Evolutionary conservation across 306 rosid genomes (phyloP), one percentile per base, ranked within the genome.

Genomic region (Carpinus fangiana): DNA sequence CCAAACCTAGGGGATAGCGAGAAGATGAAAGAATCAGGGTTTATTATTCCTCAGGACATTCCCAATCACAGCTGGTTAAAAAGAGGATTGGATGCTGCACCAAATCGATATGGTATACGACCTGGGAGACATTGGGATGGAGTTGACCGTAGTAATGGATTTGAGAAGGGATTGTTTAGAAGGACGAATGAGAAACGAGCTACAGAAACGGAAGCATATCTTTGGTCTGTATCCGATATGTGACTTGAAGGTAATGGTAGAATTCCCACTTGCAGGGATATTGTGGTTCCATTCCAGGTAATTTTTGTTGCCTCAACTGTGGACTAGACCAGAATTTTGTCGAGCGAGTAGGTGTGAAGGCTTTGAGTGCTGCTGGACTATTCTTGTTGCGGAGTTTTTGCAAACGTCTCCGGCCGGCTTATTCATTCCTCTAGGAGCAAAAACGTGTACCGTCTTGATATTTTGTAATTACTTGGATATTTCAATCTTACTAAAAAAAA

Each of bases 111-210:
- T 70, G 94, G 93, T 74, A 93, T 95, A 65, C 82, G 81, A 81
- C 99, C 98, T 0, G 99, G 98, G 68, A 90, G 98, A 70, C 99
- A 91, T 51, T 95, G 99, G 97, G 99, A 93, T 71, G 99, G 97
- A 56, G 93, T 95, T 67, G 99, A 95, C 78, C 93, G 96, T 17
- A 93, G 99, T 72, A 95, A 48, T 43, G 98, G 98, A 12, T 48
- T 76, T 41, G 98, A 95, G 88, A 93, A 93, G 80, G 85, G 62
- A 76, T 1, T 87, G 83, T 88, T 95, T 73, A 93, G 84, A 83
- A 86, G 97, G 83, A 86, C 52, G 81, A 95, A 91, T 34, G 93
- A 93, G 80, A 93, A 79, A 75, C 93, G 78, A 81, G 96, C 97
- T n/a, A 86, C 82, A 46, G 91, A 95, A 69, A 85, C 73, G 71